Evolutionary conservation across 306 rosid genomes (phyloP), one percentile per base, ranked within the genome.

Genomic region (Dicorynia guianensis): DNA sequence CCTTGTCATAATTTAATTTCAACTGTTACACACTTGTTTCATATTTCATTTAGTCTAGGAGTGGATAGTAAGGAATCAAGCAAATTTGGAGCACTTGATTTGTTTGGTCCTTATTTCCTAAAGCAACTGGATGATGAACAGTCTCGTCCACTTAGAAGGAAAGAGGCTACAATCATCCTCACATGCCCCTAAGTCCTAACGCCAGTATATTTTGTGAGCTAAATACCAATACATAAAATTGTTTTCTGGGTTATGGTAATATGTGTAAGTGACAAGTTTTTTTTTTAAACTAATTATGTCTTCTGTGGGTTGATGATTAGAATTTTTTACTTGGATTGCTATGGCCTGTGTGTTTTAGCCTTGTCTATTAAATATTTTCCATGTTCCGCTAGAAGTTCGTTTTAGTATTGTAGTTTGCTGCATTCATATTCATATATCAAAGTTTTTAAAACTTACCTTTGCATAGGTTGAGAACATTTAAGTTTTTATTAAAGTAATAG

Each of bases 81-180:
- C 30, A 25, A 25, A 25, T 25, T 25, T 25, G 30, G 30, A 25
- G 30, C 30, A 25, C 30, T 25, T 25, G 30, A 25, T 25, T 25
- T 25, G 30, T 25, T 25, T 25, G 30, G 30, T 25, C 30, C 30
- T 25, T 25, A 25, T 25, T 1, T 25, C 30, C 30, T 25, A 25
- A 25, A 25, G 30, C 30, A 25, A 25, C 30, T 25, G 30, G 30
- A 25, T 25, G 30, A 25, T 25, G 30, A 25, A 25, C 30, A 25
- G 30, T 25, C 30, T 25, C 30, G 30, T 25, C 30, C 30, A 25
- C 30, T 25, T 1, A 25, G 30, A 25, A 47, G 19, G 60, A 80
- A 80, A 85, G 85, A 84, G 82, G 82, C 87, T 84, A 84, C 87
- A 76, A 10, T 84, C 71, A 12, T 67, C 85, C 85, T 6, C 52